Percentiles rank a stretch among this genome's conserved stretches.
These are phyloP conservation scores for Verbena officinalis DNA, from an alignment of 257 asterid genomes.

Conservation along the genomic window DNA sequence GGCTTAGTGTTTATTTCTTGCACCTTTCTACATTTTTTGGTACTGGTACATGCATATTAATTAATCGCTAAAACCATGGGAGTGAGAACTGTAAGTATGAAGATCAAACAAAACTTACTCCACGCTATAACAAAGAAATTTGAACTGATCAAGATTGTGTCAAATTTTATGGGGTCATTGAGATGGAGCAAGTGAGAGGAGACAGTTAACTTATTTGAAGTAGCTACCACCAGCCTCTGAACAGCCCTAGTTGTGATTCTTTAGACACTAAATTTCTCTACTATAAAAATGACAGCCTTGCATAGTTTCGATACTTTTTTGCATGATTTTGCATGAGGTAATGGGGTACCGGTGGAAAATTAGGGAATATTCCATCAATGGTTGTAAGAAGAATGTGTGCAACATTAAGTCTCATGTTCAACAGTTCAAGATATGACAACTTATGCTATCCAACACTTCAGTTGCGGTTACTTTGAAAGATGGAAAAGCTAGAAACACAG, in stretches of 20 bases:
- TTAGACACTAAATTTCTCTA: conserved; percentile 4
- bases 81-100: neutral
- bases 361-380: neutral
- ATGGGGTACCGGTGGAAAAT: conserved; percentile 9
- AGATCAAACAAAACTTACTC: neutral
- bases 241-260: conserved; percentile 14
- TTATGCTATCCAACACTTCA: neutral
- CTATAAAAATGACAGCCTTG: neutral
- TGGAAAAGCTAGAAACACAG: conserved; percentile 1
- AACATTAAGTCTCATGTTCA: neutral
- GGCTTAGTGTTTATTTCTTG: neutral
- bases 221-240: neutral
- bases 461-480: neutral
- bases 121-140: neutral
- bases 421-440: no score
- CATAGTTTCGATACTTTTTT: conserved; percentile 9
- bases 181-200: conserved; percentile 2
- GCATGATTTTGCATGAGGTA: conserved; percentile 24
- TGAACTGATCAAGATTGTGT: neutral
- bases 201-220: neutral
- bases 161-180: neutral
- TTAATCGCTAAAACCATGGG: neutral
- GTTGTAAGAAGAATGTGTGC: neutral
- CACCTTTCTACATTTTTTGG: neutral
- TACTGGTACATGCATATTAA: neutral